These are phyloP conservation scores for Quercus aquifolioides DNA, from an alignment of 306 rosid species.

Conservation along the genomic window DNA sequence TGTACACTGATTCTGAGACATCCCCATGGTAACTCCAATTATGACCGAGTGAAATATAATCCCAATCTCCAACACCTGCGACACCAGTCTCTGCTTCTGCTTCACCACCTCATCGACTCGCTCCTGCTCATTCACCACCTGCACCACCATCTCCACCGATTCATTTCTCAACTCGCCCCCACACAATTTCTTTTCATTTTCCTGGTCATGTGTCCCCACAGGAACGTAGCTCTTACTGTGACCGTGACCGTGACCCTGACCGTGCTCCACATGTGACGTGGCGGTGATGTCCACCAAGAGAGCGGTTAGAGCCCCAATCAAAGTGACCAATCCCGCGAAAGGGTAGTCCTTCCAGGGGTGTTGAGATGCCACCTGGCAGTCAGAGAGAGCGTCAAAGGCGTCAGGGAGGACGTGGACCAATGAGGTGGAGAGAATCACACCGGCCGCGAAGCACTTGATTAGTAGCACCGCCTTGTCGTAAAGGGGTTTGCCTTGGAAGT, in stretches of 20 bases:
- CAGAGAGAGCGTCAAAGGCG: conserved; percentile 78
- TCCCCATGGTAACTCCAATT: conserved; percentile 89
- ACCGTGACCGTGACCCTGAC: neutral
- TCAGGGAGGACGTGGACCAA: conserved; percentile 96
- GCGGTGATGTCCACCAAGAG: conserved; percentile 79
- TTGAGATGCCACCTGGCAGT: conserved; percentile 70
- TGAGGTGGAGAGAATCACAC: conserved; percentile 92
- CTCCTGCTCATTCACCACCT: conserved; percentile 10
- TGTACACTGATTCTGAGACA: conserved; percentile 94
- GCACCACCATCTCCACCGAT: conserved; percentile 10
- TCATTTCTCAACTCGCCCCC: conserved; percentile 1
- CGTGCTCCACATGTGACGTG: conserved; percentile 67
- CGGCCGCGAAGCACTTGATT: conserved; percentile 92
- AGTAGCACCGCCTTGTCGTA: conserved; percentile 67
- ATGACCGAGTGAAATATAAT: conserved; percentile 90
- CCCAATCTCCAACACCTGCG: conserved; percentile 88
- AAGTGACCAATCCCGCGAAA: conserved; percentile 74
- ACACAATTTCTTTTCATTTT: conserved; percentile 18
- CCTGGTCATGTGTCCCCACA: conserved; percentile 33
- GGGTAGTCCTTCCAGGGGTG: conserved; percentile 97
- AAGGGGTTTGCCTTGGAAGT: conserved; percentile 71
- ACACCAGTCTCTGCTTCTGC: conserved; percentile 77
- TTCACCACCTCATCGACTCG: conserved; percentile 32
- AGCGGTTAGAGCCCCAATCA: conserved; percentile 58
- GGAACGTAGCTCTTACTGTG: conserved; percentile 47